Base-by-base conservation (phyloP, 1,284 basidiomycete genomes). In the Exsudoporus floridanus region DNA sequence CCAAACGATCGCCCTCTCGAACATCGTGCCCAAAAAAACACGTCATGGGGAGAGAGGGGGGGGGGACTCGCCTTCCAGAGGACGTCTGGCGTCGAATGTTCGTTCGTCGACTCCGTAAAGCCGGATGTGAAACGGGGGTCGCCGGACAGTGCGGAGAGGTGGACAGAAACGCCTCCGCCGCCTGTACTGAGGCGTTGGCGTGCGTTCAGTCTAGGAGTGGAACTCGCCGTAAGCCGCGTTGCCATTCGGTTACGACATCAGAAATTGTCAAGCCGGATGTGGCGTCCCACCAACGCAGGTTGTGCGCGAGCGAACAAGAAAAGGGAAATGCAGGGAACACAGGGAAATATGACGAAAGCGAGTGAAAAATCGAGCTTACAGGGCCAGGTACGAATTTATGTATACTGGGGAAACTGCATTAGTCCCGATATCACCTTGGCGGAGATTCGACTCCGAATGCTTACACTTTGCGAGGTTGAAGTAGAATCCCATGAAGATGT, bases 401-500 rank as follows among this genome's bases (percentile, higher is more conserved):
- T 61, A 64, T 8, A 61, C 60, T 61, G n/a, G 14, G 28, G 1
- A 33, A 34, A 34, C 6, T n/a, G 1, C 19, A 7, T 46, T 28
- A 41, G 19, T 12, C 5, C 28, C 10, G 9, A 31, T 8, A 14
- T 38, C 46, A 18, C 12, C 13, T 25, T 40, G 12, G 5, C 1
- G 16, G 6, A 2, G 16, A 23, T 21, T 36, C 34, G n/a, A 37
- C 0, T 27, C 10, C 19, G 25, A 38, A 9, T 18, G 5, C 52
- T 56, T 19, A 61, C 61, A 7, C 27, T 61, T 63, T 37, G 56
- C 50, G 3, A 61, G 61, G 37, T 51, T 64, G 36, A 61, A 60
- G 34, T 61, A 61, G 36, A 64, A 64, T 3, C 28, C 61, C 42
- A 64, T 35, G 44, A 60, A 61, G 18, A 61, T 46, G 25, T 50